Base-by-base conservation (phyloP, 2,329 filamentous ascomycete species). In the Verticillium longisporum region DNA sequence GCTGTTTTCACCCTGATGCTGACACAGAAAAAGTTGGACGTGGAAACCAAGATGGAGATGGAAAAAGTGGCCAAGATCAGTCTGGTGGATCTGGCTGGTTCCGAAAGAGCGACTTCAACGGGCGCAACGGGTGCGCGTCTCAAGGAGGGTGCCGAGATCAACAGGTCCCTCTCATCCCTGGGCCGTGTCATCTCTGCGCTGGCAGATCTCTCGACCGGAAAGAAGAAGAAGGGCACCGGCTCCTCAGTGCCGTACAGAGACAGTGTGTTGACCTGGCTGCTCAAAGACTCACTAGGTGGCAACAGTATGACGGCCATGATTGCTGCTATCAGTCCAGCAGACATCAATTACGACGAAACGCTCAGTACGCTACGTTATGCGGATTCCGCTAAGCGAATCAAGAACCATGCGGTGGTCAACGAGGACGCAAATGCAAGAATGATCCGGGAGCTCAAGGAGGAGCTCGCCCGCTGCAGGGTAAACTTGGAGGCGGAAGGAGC, bases 281-380 rank as follows among this genome's bases (percentile, higher is more conserved):
- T 99, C 66, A 99, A 99, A 72, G 96, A 99, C 74, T 98, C 94
- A 4, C 78, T 99, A 6, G 95, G 95, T 72, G 95, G 95, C 70
- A 99, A 99, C 81, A 98, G 94, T 74, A 94, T 98, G 91, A 99
- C 95, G 31, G 95, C 95, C 62, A 99, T 99, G 96, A 99, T 99
- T 81, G 96, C 95, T 58, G 94, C 94, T 59, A 97, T 99, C 72
- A 97, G 93, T 70, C 95, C 95, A 4, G 95, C 95, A 60, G 95
- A 99, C 75, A 98, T 98, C 79, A 99, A 99, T 76, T 98, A 96
- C 72, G 95, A 99, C 67, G 95, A 99, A 76, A 99, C 96, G 0
- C 82, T 99, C 18, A 95, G 93, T 72, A 99, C 95, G 1, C 82
- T 99, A 33, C 87, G 96, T 70, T 99, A 99, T 75, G 95, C 96